Evolutionary conservation across 148 eudicot species (phyloP).

Genomic region (Camellia japonica): DNA sequence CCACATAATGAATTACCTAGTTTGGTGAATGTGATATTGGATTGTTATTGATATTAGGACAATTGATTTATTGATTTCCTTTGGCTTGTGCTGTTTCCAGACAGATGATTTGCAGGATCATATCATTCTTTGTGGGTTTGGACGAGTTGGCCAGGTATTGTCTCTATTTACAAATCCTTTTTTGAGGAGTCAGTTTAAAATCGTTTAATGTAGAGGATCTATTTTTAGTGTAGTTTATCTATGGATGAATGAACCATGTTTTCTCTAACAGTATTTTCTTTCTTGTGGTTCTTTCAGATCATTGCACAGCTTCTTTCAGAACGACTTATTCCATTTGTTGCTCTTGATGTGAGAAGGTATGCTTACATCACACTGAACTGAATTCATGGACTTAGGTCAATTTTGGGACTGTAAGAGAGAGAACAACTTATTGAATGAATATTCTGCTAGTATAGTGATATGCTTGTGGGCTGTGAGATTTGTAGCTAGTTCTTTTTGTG

Average conservation of each 20-base stretch:
- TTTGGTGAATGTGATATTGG: neutral
- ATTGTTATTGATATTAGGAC: neutral
- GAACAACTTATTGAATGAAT: neutral
- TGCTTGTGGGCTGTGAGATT: neutral
- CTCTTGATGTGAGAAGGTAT: conserved; percentile 93
- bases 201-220: neutral
- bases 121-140: conserved; percentile 91
- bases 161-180: neutral
- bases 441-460: neutral
- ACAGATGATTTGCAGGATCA: conserved; percentile 97
- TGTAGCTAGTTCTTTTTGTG: neutral
- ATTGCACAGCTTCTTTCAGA: conserved; percentile 97
- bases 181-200: conserved; percentile 9
- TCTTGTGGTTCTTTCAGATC: conserved; percentile 47
- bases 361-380: conserved; percentile 2
- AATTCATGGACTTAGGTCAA: neutral
- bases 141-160: conserved; percentile 93
- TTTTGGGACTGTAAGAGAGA: neutral
- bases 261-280: neutral
- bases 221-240: neutral
- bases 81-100: conserved; percentile 39
- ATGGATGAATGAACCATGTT: neutral
- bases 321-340: conserved; percentile 90
- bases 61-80: conserved; percentile 8
- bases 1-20: neutral